Conservation (phyloP, 78 protist species). For the Emiliania huxleyi region DNA sequence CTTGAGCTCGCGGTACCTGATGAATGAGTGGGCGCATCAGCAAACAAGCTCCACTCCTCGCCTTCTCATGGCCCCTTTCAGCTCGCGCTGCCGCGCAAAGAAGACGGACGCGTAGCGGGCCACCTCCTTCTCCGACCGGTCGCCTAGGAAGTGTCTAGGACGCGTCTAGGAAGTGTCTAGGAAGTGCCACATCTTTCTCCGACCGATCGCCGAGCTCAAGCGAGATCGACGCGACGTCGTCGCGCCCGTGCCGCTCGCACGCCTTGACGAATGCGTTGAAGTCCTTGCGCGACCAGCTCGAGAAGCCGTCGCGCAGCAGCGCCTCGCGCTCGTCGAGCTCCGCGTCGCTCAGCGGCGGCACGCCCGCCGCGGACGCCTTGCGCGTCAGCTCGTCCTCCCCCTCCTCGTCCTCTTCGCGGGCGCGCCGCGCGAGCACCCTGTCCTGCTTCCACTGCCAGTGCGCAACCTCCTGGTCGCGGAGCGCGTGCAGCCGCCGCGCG, state of each 20-base stretch:
- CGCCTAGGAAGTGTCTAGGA: no score
- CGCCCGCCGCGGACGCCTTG: neutral
- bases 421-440: neutral
- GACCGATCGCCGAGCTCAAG: no score
- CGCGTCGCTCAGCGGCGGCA: slow-evolving; percentile 33
- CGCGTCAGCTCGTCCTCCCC: neutral
- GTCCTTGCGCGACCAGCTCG: slow-evolving; percentile 64
- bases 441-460: neutral
- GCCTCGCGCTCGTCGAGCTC: slow-evolving; percentile 49
- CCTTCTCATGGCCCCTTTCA: no score
- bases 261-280: slow-evolving; percentile 63
- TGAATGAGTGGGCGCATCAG: no score
- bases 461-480: slow-evolving; percentile 40
- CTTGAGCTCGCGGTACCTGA: no score
- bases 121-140: no score
- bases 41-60: no score
- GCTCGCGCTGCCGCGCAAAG: no score
- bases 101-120: no score
- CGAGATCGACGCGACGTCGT: slow-evolving; percentile 32
- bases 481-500: neutral
- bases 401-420: neutral
- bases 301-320: slow-evolving; percentile 58
- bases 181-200: no score
- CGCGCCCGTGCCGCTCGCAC: slow-evolving; percentile 68
- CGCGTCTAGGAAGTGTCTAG: no score